A percentile compares a stretch with the other conserved stretches of the same genome.
Evolutionary conservation across 306 rosid genomes (phyloP).

Genomic region (Fragaria ananassa): DNA sequence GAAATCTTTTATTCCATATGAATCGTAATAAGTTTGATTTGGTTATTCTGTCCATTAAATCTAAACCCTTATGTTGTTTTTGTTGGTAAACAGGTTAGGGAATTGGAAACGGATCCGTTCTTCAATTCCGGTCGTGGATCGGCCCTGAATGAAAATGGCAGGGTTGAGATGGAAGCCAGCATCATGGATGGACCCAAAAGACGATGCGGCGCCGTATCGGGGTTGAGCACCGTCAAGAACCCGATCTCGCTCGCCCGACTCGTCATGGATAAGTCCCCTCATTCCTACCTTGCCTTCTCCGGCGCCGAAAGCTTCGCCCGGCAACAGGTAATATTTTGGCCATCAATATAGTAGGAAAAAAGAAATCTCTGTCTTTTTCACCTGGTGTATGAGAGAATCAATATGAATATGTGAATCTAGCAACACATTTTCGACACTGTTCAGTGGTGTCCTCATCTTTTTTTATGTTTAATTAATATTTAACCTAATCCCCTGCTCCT

Average conservation of each 20-base stretch:
- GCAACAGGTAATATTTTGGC: conserved; percentile 44
- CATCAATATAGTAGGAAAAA: background rate
- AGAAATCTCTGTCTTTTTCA: background rate
- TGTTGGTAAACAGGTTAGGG: conserved; percentile 50
- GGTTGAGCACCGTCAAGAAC: conserved; percentile 71
- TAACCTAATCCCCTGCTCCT: background rate
- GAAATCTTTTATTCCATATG: no score
- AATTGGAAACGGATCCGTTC: conserved; percentile 75
- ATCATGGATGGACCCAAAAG: conserved; percentile 88
- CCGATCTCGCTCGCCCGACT: conserved; percentile 90
- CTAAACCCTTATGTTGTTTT: background rate
- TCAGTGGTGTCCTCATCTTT: background rate
- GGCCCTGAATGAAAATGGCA: conserved; percentile 74
- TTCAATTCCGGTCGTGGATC: conserved; percentile 97
- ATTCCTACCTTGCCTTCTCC: conserved; percentile 81
- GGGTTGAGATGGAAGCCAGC: conserved; percentile 94
- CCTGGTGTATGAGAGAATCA: background rate
- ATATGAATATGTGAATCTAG: background rate
- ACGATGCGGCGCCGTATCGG: conserved; percentile 94
- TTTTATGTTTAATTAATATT: background rate
- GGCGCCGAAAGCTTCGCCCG: conserved; percentile 91
- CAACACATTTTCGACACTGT: background rate
- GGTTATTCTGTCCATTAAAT: background rate
- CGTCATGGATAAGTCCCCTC: conserved; percentile 95
- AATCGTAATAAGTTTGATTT: background rate